Evolutionary conservation across 108 stramenopile species (phyloP).

Genomic region (Cyclotella kingstonii): DNA sequence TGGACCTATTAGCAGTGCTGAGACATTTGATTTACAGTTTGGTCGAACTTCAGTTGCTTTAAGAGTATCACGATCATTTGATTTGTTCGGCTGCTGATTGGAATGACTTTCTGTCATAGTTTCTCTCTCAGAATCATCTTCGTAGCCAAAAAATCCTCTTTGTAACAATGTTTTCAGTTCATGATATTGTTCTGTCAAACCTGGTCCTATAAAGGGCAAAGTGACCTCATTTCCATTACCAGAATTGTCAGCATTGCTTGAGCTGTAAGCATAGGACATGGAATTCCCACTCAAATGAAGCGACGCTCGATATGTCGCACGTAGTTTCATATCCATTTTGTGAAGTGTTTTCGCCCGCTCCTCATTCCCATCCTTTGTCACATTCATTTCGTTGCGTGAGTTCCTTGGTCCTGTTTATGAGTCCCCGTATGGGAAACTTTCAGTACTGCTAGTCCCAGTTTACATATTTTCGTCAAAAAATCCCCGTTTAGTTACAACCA

Average conservation of each 20-base stretch:
- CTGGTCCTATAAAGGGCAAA: slow-evolving; percentile 34
- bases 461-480: too few species aligned
- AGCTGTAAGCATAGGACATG: slow-evolving; percentile 18
- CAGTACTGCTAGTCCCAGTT: too few species aligned
- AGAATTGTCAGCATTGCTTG: neutral
- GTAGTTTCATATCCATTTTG: slow-evolving; percentile 20
- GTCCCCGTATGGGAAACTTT: too few species aligned
- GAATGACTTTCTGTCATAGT: neutral
- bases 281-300: slow-evolving; percentile 40
- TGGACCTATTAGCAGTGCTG: slow-evolving; percentile 73
- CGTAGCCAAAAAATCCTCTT: slow-evolving; percentile 31
- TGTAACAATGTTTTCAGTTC: slow-evolving; percentile 15
- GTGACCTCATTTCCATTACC: neutral
- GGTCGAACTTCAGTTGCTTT: neutral
- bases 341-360: neutral
- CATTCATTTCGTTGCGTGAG: neutral
- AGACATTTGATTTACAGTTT: slow-evolving; percentile 45
- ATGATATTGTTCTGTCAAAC: slow-evolving; percentile 33
- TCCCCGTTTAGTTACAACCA: too few species aligned
- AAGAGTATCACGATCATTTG: neutral
- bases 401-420: too few species aligned
- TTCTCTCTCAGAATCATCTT: slow-evolving; percentile 4
- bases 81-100: neutral
- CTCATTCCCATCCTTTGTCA: neutral
- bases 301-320: slow-evolving; percentile 24